Conservation (phyloP, 495 filamentous ascomycete genomes). For the Aspergillus carlsbadensis region DNA sequence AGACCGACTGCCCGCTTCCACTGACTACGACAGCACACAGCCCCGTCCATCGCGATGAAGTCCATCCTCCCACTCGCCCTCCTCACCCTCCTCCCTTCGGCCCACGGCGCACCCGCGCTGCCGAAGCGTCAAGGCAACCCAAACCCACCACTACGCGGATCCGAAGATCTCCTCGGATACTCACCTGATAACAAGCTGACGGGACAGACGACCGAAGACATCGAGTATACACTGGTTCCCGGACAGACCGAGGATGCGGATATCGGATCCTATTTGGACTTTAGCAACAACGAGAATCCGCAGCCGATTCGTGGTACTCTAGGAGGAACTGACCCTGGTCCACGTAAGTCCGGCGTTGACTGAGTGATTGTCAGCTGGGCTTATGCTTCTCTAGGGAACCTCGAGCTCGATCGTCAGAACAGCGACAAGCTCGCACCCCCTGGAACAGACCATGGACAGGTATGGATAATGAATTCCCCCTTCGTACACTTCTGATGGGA, state of each 20-base stretch:
- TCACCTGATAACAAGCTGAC: slow-evolving; percentile 32
- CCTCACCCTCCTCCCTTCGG: slow-evolving; percentile 5
- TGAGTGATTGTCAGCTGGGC: background rate
- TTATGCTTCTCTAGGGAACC: slow-evolving; percentile 39
- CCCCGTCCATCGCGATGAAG: slow-evolving; percentile 18
- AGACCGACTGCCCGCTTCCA: background rate
- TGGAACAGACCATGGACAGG: slow-evolving; percentile 56
- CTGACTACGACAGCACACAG: background rate
- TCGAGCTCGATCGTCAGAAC: slow-evolving; percentile 61
- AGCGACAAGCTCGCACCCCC: slow-evolving; percentile 67
- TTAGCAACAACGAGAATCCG: slow-evolving; percentile 58
- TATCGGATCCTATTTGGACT: slow-evolving; percentile 62
- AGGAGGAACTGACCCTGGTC: slow-evolving; percentile 62
- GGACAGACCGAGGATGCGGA: slow-evolving; percentile 58
- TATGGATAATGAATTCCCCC: background rate
- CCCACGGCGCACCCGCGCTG: slow-evolving; percentile 21
- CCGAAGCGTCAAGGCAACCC: slow-evolving; percentile 19
- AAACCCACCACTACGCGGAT: slow-evolving; percentile 36
- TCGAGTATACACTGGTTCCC: slow-evolving; percentile 43
- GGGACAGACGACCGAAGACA: slow-evolving; percentile 31
- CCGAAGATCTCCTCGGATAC: slow-evolving; percentile 35
- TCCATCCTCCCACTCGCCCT: slow-evolving; percentile 7
- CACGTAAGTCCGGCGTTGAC: slow-evolving; percentile 38
- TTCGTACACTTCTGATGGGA: background rate
- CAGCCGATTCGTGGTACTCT: slow-evolving; percentile 64